Evolutionary conservation across 208 protist species (phyloP), one percentile per base, ranked within the genome.

Genomic region (Acanthamoeba divionensis): DNA sequence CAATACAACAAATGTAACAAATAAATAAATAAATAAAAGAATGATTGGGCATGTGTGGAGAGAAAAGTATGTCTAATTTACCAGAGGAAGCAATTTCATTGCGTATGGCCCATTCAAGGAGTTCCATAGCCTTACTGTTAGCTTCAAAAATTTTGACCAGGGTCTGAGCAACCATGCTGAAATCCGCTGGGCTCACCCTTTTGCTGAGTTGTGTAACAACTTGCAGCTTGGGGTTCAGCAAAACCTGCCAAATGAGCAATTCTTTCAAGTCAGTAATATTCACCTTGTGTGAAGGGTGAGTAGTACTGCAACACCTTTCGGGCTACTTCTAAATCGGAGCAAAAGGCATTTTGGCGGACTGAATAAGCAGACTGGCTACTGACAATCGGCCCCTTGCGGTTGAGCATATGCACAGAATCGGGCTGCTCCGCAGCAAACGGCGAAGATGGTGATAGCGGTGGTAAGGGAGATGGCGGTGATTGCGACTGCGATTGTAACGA

Each of bases 91-190:
- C n/a, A 1, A 83, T 62, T 38, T 83, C 73, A 10, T 83, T 31
- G 50, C 73, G 48, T 15, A 83, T 83, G 47, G 73, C 73, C 73
- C 73, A 83, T 52, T 83, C 73, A 0, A 83, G 44, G 12, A 83
- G 50, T 2, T 83, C 48, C 48, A 83, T 54, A 0, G 50, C 50
- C 24, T 62, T 33, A 21, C 45, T 33, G 73, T 83, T 83, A 13
- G 44, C 48, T 41, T 83, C 73, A 63, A 83, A 83, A 3, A 83
- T 62, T 18, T 54, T 83, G 5, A 83, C 73, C 7, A 83, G 31
- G 2, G 50, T 54, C 26, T 63, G 13, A 2, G 73, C 73, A 38
- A 83, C 38, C 33, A 7, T 31, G n/a, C n/a, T 63, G 73, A 31
- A 54, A 21, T 83, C 73, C 21, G 44, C 73, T 12, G 73, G 29